Conservation (phyloP, 495 filamentous ascomycete species). For the Penicillium parvum region DNA sequence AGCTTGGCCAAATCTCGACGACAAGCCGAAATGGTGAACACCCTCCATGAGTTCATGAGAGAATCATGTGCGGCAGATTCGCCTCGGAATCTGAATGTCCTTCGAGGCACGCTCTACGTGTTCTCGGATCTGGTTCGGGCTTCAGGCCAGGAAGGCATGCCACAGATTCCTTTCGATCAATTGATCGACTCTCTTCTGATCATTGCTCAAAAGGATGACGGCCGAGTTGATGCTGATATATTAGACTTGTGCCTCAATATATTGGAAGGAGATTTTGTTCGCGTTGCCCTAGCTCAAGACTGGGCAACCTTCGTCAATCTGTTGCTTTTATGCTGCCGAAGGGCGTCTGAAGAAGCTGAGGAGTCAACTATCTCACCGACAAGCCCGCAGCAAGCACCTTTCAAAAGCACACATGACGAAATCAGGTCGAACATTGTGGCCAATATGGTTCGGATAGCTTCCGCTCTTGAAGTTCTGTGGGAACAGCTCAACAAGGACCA, state of each 20-base stretch:
- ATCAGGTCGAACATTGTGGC: slow-evolving; percentile 37
- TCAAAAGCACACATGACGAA: slow-evolving; percentile 31
- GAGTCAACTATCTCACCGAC: slow-evolving; percentile 11
- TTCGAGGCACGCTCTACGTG: slow-evolving; percentile 65
- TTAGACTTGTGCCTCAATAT: slow-evolving; percentile 45
- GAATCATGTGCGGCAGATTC: slow-evolving; percentile 41
- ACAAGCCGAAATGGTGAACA: slow-evolving; percentile 62
- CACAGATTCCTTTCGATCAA: slow-evolving; percentile 45
- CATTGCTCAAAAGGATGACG: slow-evolving; percentile 48
- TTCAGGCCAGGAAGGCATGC: slow-evolving; percentile 60
- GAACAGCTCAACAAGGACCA: slow-evolving; percentile 38
- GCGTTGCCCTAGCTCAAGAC: slow-evolving; percentile 29
- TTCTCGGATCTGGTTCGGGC: slow-evolving; percentile 55
- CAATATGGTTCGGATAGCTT: slow-evolving; percentile 36
- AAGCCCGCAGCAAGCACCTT: slow-evolving; percentile 19
- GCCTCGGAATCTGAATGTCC: slow-evolving; percentile 54
- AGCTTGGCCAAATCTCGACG: slow-evolving; percentile 78
- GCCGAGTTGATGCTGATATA: slow-evolving; percentile 53
- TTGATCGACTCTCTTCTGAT: slow-evolving; percentile 55
- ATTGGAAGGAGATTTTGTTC: slow-evolving; percentile 35
- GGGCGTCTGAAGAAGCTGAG: slow-evolving; percentile 38
- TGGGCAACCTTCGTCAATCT: slow-evolving; percentile 34
- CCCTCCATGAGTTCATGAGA: slow-evolving; percentile 59
- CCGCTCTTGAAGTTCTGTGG: slow-evolving; percentile 39
- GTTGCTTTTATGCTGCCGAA: slow-evolving; percentile 65